phyloP scores from a whole-genome alignment of 2,329 filamentous ascomycete species.

The Diplodia corticola region DNA sequence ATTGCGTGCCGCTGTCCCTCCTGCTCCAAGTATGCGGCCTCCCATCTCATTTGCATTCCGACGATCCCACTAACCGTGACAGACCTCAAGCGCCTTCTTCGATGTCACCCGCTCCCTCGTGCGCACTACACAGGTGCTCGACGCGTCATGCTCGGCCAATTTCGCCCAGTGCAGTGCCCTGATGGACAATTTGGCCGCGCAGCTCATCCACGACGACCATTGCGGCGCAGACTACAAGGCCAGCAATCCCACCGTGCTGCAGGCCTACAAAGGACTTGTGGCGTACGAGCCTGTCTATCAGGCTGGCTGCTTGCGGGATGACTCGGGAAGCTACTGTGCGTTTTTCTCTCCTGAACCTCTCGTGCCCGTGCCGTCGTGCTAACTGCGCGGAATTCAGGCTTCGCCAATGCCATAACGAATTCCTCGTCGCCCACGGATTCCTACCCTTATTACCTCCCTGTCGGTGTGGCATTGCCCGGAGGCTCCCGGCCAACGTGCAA shows the following conservation, averaged over 20 bases:
- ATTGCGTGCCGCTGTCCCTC: slow-evolving; percentile 81
- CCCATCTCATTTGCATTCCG: background rate
- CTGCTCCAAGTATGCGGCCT: slow-evolving; percentile 67
- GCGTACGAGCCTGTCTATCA: slow-evolving; percentile 78
- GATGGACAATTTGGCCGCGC: slow-evolving; percentile 64
- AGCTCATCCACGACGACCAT: slow-evolving; percentile 62
- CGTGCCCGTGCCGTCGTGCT: slow-evolving; percentile 23
- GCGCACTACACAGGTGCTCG: slow-evolving; percentile 73
- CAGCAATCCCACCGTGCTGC: slow-evolving; percentile 68
- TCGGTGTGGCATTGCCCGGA: slow-evolving; percentile 70
- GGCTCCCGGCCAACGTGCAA: slow-evolving; percentile 72
- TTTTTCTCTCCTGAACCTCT: slow-evolving; percentile 13
- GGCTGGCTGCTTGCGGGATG: slow-evolving; percentile 75
- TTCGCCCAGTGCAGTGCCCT: slow-evolving; percentile 64
- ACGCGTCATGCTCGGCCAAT: slow-evolving; percentile 73
- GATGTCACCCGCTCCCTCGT: slow-evolving; percentile 69
- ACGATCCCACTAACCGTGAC: slow-evolving; percentile 26
- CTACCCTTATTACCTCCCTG: slow-evolving; percentile 82
- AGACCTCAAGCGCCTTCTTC: slow-evolving; percentile 87
- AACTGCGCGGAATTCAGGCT: slow-evolving; percentile 47
- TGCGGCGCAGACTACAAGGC: slow-evolving; percentile 71
- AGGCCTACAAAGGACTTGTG: slow-evolving; percentile 73
- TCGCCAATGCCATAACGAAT: slow-evolving; percentile 82
- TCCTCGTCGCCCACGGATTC: slow-evolving; percentile 63
- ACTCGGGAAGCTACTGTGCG: slow-evolving; percentile 67